Evolutionary conservation across 2,329 filamentous ascomycete species (phyloP), one percentile per base, ranked within the genome.

Genomic region (Colletotrichum cordylinicola): DNA sequence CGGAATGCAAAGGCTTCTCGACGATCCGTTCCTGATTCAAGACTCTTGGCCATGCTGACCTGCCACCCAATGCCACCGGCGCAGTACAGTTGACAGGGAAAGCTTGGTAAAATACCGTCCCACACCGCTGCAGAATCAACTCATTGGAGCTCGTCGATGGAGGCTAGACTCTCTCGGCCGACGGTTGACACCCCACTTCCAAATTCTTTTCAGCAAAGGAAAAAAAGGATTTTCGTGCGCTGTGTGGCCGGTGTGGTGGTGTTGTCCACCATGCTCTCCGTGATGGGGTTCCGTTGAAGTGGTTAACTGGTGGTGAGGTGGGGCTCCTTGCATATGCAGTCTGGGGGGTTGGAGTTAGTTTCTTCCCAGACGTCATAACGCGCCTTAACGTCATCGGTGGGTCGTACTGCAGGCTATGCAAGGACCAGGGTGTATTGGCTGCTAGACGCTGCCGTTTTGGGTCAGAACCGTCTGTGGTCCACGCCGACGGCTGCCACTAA

Each of bases 331-430:
- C 70, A 70, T 75, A 76, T 75, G 70, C 70, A 74, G 37, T 74
- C 71, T 74, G 56, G 73, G 68, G 68, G 74, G 65, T 43, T 74
- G 70, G 70, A 55, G 65, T 65, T 74, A 29, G 65, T 29, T 18
- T 52, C 33, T 55, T 66, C 35, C 48, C 37, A 74, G 65, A 76
- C 74, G 74, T 76, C 74, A 76, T 76, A 70, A 66, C 71, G 66
- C 70, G 66, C 67, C 61, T 39, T 48, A 62, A 74, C 74, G 74
- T 76, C 74, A 76, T 76, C 60, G 70, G 69, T 74, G 73, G 74
- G 27, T 75, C 62, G 29, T 24, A 31, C 48, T 67, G 66, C 74
- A 76, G 33, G 64, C 39, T 27, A n/a, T 67, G 33, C 73, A 73
- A 58, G 74, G 74, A 75, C 37, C 74, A 56, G 71, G 74, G 66